Conservation (phyloP, 2,329 filamentous ascomycete genomes). For the Penicillium crustosum region DNA sequence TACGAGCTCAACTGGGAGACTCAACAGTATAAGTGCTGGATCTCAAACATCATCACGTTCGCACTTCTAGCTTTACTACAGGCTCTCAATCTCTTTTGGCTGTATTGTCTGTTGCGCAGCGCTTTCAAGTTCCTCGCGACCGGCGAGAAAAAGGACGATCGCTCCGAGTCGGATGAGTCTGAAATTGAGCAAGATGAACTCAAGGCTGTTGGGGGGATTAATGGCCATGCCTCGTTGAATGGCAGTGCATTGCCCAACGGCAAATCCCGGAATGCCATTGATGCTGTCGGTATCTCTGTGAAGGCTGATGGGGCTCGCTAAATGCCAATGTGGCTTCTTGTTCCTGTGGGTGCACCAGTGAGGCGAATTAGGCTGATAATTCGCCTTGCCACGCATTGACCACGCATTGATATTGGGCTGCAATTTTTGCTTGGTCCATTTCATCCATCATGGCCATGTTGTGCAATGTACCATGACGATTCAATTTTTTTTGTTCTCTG, state of each 20-base stretch:
- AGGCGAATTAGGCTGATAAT: not conserved
- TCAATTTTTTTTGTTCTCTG: not conserved
- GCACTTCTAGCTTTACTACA: slow-evolving; percentile 40
- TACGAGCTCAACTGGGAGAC: slow-evolving; percentile 46
- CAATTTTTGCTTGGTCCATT: no score
- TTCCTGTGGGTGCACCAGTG: not conserved
- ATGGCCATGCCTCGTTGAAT: not conserved
- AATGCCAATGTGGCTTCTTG: not conserved
- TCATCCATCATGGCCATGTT: not conserved
- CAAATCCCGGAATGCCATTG: not conserved
- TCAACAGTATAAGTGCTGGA: slow-evolving; percentile 46
- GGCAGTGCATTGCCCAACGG: not conserved
- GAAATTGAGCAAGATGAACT: slow-evolving; percentile 56
- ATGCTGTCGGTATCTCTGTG: not conserved
- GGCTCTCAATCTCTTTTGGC: slow-evolving; percentile 43
- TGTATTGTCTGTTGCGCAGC: slow-evolving; percentile 41
- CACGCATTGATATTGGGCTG: no score
- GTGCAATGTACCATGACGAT: not conserved
- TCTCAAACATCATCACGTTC: slow-evolving; percentile 44
- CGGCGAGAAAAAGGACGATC: slow-evolving; percentile 46
- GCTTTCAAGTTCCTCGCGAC: slow-evolving; percentile 35
- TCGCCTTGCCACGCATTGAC: not conserved
- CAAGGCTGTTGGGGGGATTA: not conserved
- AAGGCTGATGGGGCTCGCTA: not conserved
- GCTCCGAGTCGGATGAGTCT: slow-evolving; percentile 37